Evolutionary conservation across 208 protist species (phyloP).

Genomic region (Leishmania arabica): DNA sequence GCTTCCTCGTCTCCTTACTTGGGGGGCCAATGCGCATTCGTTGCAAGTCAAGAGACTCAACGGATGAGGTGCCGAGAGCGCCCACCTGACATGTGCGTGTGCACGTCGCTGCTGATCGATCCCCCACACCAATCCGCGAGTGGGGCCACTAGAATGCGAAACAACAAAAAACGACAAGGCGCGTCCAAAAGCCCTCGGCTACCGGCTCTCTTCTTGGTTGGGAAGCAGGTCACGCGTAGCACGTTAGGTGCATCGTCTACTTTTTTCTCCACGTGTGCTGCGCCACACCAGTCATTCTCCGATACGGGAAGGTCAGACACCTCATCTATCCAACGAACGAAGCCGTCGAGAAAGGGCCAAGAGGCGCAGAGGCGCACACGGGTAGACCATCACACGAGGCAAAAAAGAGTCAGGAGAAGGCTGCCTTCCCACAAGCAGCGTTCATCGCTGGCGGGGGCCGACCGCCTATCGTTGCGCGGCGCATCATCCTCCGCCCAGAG

Average conservation of each 20-base stretch:
- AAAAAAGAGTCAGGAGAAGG: neutral
- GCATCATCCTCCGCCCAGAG: neutral
- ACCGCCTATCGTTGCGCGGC: neutral
- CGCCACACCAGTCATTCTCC: neutral
- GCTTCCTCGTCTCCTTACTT: neutral
- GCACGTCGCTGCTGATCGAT: neutral
- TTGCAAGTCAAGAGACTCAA: neutral
- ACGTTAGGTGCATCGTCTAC: neutral
- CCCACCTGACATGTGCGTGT: neutral
- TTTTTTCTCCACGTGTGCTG: neutral
- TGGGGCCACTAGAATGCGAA: neutral
- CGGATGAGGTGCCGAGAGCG: neutral
- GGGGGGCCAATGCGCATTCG: neutral
- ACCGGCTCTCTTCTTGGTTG: neutral
- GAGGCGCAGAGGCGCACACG: neutral
- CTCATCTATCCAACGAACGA: neutral
- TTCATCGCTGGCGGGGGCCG: neutral
- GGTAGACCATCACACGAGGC: neutral
- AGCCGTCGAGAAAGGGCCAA: neutral
- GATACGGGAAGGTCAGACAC: neutral
- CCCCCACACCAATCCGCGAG: neutral
- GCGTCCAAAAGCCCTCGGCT: neutral
- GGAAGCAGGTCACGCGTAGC: neutral
- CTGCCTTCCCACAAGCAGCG: neutral
- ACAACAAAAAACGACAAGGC: neutral